Base-by-base conservation (phyloP, 495 filamentous ascomycete species). In the Melanomma pulvis-pyrius region DNA sequence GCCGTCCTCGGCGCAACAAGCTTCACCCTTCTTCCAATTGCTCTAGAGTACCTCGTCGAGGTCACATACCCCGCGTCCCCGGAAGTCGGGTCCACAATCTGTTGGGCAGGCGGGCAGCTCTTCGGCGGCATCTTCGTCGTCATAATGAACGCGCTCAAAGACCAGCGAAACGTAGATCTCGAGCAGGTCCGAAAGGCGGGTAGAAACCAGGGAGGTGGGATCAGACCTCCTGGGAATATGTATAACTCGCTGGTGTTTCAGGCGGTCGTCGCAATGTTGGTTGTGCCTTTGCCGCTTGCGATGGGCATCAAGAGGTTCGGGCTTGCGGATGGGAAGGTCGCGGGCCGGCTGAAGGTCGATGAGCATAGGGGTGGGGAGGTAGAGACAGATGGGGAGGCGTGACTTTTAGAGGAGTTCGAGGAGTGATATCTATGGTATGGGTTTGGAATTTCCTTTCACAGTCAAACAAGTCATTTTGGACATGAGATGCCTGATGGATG, bases 21-120 rank as follows among this genome's bases (percentile, higher is more conserved):
- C n/a, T 98, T 98, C 77, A 80, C 80, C 51, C 76, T 98, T 1
- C 78, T 98, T 9, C 94, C 94, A 9, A 82, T 97, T 25, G 90
- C 87, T 13, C 82, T 98, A 36, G 94, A 98, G 79, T 94, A 86
- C 72, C 77, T 94, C 30, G 90, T 90, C 60, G 91, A 97, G 74
- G 80, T 96, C 67, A 92, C 92, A 19, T 89, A 92, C 65, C 93
- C 93, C 0, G 86, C 93, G 25, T 87, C 86, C n/a, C 92, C 94
- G 1, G 93, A 94, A 80, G 84, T 97, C 53, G 88, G 91, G 7
- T 88, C 84, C 56, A 90, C 89, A 50, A 81, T 96, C 29, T 88
- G 88, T 71, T 98, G 93, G 94, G 83, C 83, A 11, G 89, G 89
- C 17, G 93, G 92, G 0, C 90, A 92, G 78, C 68, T 92, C 9